Evolutionary conservation across 2,329 filamentous ascomycete species (phyloP).

Genomic region (Biscogniauxia sp.): DNA sequence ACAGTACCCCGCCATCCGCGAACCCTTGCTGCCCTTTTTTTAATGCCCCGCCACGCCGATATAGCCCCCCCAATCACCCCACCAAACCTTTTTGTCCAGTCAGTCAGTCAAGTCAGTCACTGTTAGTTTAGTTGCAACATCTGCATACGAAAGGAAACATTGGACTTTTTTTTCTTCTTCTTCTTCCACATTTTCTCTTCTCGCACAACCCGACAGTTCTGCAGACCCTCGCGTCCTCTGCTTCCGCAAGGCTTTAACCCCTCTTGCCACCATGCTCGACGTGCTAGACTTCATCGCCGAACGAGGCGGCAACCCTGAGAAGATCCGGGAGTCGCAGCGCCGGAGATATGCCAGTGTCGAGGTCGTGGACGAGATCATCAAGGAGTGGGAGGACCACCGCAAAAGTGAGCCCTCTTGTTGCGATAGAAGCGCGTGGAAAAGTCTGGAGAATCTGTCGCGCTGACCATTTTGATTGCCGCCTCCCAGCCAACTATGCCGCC

Average conservation of each 20-base stretch:
- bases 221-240: neutral
- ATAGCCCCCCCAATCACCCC: conserved; percentile 16
- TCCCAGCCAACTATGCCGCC: conserved; percentile 67
- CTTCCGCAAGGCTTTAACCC: too few relatives aligned
- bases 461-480: conserved; percentile 4
- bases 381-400: conserved; percentile 80
- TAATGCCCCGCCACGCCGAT: conserved; percentile 7
- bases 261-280: conserved; percentile 44
- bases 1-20: neutral
- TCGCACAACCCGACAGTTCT: too few relatives aligned
- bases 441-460: neutral
- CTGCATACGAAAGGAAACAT: conserved; percentile 4
- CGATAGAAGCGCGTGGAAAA: neutral
- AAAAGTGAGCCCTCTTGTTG: conserved; percentile 52
- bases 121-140: neutral
- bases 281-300: conserved; percentile 75
- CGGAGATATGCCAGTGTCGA: conserved; percentile 77
- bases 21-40: conserved; percentile 35
- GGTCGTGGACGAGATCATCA: conserved; percentile 86
- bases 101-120: too few relatives aligned
- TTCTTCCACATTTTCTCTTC: neutral
- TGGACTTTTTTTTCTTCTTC: neutral
- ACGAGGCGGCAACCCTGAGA: conserved; percentile 86
- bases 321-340: conserved; percentile 88
- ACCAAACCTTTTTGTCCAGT: conserved; percentile 20